Conservation (phyloP, 192 early-diverging fungal genomes). For the Coemansia brasiliensis region DNA sequence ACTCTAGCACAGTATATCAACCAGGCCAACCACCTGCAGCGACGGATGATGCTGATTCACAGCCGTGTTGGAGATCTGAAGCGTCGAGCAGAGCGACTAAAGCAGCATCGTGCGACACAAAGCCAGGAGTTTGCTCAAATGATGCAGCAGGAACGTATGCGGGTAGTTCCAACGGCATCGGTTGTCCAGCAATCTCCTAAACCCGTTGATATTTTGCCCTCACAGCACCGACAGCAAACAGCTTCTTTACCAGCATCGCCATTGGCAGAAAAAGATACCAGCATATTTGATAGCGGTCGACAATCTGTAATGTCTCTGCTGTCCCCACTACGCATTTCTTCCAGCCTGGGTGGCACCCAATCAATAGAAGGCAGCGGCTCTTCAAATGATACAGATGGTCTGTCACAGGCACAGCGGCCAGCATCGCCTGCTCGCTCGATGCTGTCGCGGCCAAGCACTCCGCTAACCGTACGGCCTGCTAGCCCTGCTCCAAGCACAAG, state of each 20-base stretch:
- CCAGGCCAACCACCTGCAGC: slow-evolving; percentile 35
- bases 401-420: not conserved
- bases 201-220: not conserved
- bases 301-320: slow-evolving; percentile 3
- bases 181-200: slow-evolving; percentile 3
- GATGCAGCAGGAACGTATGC: slow-evolving; percentile 27
- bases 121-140: slow-evolving; percentile 29
- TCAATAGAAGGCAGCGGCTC: not conserved
- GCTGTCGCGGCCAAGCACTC: slow-evolving; percentile 9
- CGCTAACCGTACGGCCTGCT: not conserved
- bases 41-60: slow-evolving; percentile 43
- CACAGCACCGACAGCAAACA: not conserved
- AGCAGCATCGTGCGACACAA: slow-evolving; percentile 32
- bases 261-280: no score
- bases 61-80: slow-evolving; percentile 31
- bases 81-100: slow-evolving; percentile 36
- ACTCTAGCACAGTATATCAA: slow-evolving; percentile 41
- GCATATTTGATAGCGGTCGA: no score
- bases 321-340: slow-evolving; percentile 11
- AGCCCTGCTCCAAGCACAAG: slow-evolving; percentile 13
- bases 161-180: slow-evolving; percentile 21
- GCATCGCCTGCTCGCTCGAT: not conserved
- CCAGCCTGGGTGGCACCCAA: not conserved
- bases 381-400: not conserved
- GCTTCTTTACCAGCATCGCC: slow-evolving; percentile 4